Conservation (phyloP, 164 flowering plant genomes). For the Kingdonia uniflora region DNA sequence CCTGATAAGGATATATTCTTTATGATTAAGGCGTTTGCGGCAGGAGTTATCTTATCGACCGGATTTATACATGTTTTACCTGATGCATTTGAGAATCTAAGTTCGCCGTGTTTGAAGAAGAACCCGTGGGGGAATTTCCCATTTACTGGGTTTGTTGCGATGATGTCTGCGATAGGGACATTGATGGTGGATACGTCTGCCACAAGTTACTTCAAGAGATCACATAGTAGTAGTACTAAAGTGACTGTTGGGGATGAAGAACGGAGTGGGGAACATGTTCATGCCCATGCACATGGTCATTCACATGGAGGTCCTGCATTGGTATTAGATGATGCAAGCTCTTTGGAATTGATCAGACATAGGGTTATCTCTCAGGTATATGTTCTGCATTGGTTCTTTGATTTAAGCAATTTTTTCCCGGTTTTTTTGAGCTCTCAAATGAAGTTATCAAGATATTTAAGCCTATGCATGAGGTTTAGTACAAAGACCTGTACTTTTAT, state of each 20-base stretch:
- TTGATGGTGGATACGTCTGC: slow-evolving; percentile 25
- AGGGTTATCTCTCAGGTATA: slow-evolving; percentile 38
- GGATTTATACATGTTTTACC: slow-evolving; percentile 34
- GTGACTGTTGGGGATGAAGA: slow-evolving; percentile 15
- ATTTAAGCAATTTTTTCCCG: too few relatives aligned
- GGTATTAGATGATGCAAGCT: neutral
- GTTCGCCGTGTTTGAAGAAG: slow-evolving; percentile 20
- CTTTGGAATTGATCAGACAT: slow-evolving; percentile 19
- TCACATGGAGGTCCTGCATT: slow-evolving; percentile 30
- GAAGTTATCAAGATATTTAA: too few relatives aligned
- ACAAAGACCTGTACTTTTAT: too few relatives aligned
- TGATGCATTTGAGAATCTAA: slow-evolving; percentile 29
- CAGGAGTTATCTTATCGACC: slow-evolving; percentile 36
- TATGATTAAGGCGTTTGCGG: slow-evolving; percentile 37
- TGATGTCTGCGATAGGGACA: slow-evolving; percentile 27
- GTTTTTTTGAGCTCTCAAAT: too few relatives aligned
- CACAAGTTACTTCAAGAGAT: slow-evolving; percentile 16
- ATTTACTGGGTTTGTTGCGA: slow-evolving; percentile 24
- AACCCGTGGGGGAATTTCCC: slow-evolving; percentile 25
- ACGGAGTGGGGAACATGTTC: slow-evolving; percentile 18
- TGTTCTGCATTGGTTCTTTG: neutral
- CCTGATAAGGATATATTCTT: slow-evolving; percentile 26
- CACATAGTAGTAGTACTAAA: slow-evolving; percentile 12
- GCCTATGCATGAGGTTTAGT: too few relatives aligned
- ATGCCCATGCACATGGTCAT: slow-evolving; percentile 38